phyloP scores from a whole-genome alignment of 805 yeast species.

The Isabelozyma rhagii region DNA sequence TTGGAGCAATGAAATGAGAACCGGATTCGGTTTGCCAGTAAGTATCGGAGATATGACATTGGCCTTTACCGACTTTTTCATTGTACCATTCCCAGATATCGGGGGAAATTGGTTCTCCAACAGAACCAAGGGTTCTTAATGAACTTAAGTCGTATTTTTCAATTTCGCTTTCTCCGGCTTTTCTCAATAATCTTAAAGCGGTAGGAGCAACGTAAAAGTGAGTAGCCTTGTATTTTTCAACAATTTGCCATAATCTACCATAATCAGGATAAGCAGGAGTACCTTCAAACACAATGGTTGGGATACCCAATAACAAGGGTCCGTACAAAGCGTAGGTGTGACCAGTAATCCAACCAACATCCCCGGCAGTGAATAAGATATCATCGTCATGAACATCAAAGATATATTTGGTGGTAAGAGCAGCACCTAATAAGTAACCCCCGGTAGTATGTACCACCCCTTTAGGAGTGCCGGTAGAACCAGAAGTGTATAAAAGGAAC shows the following conservation, averaged over 20 bases:
- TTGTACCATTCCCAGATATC: conserved; percentile 99
- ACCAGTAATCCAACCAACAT: conserved; percentile 99
- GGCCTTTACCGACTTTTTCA: conserved; percentile 83
- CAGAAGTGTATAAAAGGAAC: conserved; percentile 93
- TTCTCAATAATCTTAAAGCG: conserved; percentile 85
- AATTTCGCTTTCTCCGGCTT: conserved; percentile 86
- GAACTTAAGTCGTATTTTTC: conserved; percentile 77
- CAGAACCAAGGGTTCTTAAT: conserved; percentile 92
- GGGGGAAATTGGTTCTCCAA: conserved; percentile 97
- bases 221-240: conserved; percentile 85
- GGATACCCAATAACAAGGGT: conserved; percentile 81
- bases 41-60: conserved; percentile 91
- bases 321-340: conserved; percentile 96
- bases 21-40: conserved; percentile 99
- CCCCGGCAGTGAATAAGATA: conserved; percentile 93
- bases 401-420: conserved; percentile 85
- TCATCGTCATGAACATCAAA: conserved; percentile 91
- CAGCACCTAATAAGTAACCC: conserved; percentile 91
- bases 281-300: conserved; percentile 92
- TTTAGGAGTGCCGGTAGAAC: conserved; percentile 97
- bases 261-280: conserved; percentile 96
- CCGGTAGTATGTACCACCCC: conserved; percentile 96
- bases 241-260: conserved; percentile 95
- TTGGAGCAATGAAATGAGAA: conserved; percentile 88
- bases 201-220: conserved; percentile 99